Evolutionary conservation across 768 basidiomycete genomes (phyloP).

Genomic region (Naganishia vaughanmartiniae): DNA sequence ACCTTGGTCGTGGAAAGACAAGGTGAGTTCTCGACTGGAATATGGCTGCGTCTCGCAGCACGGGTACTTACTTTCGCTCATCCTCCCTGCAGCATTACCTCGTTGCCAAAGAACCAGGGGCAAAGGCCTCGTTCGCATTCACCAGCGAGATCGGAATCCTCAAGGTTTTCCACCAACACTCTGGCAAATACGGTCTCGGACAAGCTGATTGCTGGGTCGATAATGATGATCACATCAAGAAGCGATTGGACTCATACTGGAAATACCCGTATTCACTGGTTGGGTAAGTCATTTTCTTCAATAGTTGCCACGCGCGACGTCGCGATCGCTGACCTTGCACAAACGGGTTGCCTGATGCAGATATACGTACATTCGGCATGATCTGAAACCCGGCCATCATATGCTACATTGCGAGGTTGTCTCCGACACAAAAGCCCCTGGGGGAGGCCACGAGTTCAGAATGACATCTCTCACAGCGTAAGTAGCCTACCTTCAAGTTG

Average conservation of each 20-base stretch:
- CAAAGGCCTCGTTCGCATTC: conserved; percentile 40
- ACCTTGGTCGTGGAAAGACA: conserved; percentile 28
- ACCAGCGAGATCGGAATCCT: conserved; percentile 40
- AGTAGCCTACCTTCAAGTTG: not conserved
- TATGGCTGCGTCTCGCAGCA: not conserved
- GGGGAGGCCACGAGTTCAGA: conserved; percentile 26
- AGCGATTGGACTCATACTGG: conserved; percentile 42
- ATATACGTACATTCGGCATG: not conserved
- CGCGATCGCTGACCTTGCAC: not conserved
- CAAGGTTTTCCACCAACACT: conserved; percentile 41
- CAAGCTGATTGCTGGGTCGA: conserved; percentile 46
- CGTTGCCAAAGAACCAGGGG: conserved; percentile 41
- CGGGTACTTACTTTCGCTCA: not conserved
- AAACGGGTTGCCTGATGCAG: not conserved
- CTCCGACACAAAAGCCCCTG: conserved; percentile 8
- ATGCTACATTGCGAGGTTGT: conserved; percentile 23
- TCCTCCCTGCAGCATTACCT: conserved; percentile 33
- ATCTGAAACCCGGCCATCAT: conserved; percentile 15
- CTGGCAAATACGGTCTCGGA: conserved; percentile 40
- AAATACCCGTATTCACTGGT: not conserved
- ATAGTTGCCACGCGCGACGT: too few species aligned
- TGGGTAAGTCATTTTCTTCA: not conserved
- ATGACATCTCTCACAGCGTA: conserved; percentile 24
- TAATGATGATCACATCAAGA: conserved; percentile 33
- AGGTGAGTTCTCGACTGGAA: conserved; percentile 5